Base-by-base conservation (phyloP, 202 grass and related monocot genomes). In the Brachypodium distachyon region DNA sequence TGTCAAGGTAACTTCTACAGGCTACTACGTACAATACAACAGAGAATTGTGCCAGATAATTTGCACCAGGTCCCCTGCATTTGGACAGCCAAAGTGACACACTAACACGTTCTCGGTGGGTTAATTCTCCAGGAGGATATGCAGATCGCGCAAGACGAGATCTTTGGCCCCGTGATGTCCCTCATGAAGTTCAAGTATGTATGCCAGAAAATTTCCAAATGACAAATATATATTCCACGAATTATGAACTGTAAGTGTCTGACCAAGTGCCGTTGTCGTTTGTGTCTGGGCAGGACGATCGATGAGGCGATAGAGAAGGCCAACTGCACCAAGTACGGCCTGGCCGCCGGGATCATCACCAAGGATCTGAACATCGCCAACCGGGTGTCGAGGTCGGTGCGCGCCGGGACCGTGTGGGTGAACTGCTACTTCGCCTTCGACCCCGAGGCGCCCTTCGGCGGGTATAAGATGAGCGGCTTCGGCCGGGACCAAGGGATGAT, bases 371-470 rank as follows among this genome's bases (percentile, higher is more conserved):
- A 97, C 87, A 36, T 87, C 18, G 89, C 84, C 4, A 97, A 97
- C 80, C 17, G 31, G 55, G 84, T 97, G 51, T 90, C 91, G 16
- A 89, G 91, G 72, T 92, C 94, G 26, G 86, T 97, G 70, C 88
- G 86, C 13, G 88, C 94, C 1, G 95, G 95, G 25, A 97, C 89
- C 1, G 72, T 97, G 23, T 97, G 95, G 95, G 86, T 97, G 38
- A 97, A 97, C 77, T 97, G 95, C 73, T 97, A 97, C 69, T 97
- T 88, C 60, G 89, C 82, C 9, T 97, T 97, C 67, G 95, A 97
- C 42, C 75, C 88, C 6, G 89, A 86, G 36, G 86, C 84, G 29
- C 95, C 95, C 0, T 97, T 97, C 43, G 91, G 95, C 7, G 91
- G 95, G 0, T 97, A 84, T 82, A 97, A 94, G 84, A 94, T 97